Conservation (phyloP, 2,329 filamentous ascomycete genomes). For the Fusarium euwallaceae region DNA sequence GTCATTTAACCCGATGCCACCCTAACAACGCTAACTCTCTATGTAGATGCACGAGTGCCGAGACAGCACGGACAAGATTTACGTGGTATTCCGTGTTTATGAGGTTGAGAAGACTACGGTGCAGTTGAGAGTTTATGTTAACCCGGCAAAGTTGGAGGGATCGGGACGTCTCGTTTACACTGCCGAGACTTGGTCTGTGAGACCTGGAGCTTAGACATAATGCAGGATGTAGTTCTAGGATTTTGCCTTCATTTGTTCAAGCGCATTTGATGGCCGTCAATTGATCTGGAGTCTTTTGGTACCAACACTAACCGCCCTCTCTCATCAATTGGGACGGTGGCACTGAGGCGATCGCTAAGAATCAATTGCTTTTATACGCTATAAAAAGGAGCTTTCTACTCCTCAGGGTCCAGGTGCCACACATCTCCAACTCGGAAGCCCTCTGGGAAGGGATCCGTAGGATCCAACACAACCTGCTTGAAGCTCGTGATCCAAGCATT, state of each 20-base stretch:
- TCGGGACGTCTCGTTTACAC: constrained; percentile 3
- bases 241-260: fast-evolving
- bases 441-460: constrained; percentile 28
- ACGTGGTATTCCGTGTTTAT: constrained; percentile 12
- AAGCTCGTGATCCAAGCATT: constrained; percentile 35
- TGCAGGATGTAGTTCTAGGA: no score
- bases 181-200: constrained; percentile 12
- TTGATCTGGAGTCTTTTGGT: background rate
- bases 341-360: background rate
- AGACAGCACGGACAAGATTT: background rate
- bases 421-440: constrained; percentile 31
- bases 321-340: background rate
- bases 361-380: background rate
- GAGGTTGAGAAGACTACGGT: background rate
- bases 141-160: background rate
- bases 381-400: background rate
- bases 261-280: background rate
- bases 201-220: background rate
- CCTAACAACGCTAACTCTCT: background rate
- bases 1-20: background rate
- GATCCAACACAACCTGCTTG: constrained; percentile 30
- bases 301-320: background rate
- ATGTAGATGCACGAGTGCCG: background rate
- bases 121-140: constrained; percentile 9
- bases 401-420: constrained; percentile 21